Evolutionary conservation across 805 yeast genomes (phyloP).

Genomic region (Schizosaccharomyces octosporus): DNA sequence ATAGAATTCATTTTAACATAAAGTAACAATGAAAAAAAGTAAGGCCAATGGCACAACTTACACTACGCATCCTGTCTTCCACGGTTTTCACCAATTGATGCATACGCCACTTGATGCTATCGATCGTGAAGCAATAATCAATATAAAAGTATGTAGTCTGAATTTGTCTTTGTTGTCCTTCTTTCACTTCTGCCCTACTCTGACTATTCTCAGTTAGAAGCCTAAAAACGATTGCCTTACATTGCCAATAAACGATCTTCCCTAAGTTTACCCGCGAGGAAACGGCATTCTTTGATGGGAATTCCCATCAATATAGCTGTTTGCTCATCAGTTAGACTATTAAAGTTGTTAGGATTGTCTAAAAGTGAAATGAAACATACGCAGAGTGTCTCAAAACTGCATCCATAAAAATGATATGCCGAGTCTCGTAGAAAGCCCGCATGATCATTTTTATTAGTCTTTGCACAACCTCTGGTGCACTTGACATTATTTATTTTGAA

Average conservation of each 20-base stretch:
- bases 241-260: constrained; percentile 60
- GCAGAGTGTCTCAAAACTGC: constrained; percentile 75
- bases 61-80: constrained; percentile 56
- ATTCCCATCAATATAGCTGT: constrained; percentile 56
- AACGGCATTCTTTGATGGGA: constrained; percentile 64
- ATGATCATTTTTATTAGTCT: constrained; percentile 48
- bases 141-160: constrained; percentile 65
- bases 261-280: constrained; percentile 52
- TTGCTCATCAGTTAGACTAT: constrained; percentile 61
- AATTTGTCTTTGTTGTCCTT: constrained; percentile 35
- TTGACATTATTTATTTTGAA: neutral
- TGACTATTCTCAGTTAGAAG: constrained; percentile 4
- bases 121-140: constrained; percentile 80
- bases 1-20: neutral
- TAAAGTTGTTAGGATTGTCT: neutral
- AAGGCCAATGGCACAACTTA: neutral
- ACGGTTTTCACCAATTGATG: constrained; percentile 58
- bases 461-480: constrained; percentile 4
- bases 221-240: constrained; percentile 22
- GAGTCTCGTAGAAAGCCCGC: constrained; percentile 66
- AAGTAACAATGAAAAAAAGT: neutral
- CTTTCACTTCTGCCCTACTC: constrained; percentile 19
- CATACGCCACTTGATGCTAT: constrained; percentile 87
- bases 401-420: constrained; percentile 65
- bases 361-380: constrained; percentile 3